Evolutionary conservation across 164 flowering plant species (phyloP), one percentile per base, ranked within the genome.

Genomic region (Nymphaea thermarum): DNA sequence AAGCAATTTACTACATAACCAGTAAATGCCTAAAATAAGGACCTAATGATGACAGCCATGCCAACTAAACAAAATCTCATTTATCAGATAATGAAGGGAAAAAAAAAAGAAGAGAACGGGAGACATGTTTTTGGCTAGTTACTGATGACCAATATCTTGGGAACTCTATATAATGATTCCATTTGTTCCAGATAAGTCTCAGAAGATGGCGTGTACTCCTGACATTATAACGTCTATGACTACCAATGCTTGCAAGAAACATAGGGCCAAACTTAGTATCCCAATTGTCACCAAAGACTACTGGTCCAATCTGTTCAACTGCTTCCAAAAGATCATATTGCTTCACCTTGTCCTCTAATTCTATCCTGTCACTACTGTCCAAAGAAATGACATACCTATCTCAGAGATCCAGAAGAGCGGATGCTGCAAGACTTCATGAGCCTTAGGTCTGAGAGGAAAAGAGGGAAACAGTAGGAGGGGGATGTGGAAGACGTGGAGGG

Each of bases 391-490:
- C 55, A 90, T 85, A 43, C 90, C 80, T 53, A 15, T 81, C 74
- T 85, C 87, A 44, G 87, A 72, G 73, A 53, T 76, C 96, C 96
- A 90, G 62, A 90, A 85, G 14, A 90, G 66, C 11, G 96, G 96
- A 77, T 88, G 94, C 43, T 74, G 69, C 72, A 82, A 44, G 8
- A 88, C 85, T 55, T 86, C 85, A 16, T 18, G 5, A 16, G 87
- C 89, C 65, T 67, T 83, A 51, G 87, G 89, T 84, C 94, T 90
- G 61, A 47, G 14, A 71, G n/a, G n/a, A n/a, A n/a, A n/a, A n/a
- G n/a, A n/a, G n/a, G n/a, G n/a, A n/a, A n/a, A n/a, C n/a, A n/a
- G n/a, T n/a, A n/a, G n/a, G n/a, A n/a, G n/a, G n/a, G n/a, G n/a
- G n/a, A n/a, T n/a, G n/a, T n/a, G n/a, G n/a, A n/a, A n/a, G n/a